A percentile compares a stretch with the other conserved stretches of the same genome.
Evolutionary conservation across 225 moss, liverwort and hornwort genomes (phyloP).

Genomic region (Marchantia paleacea): DNA sequence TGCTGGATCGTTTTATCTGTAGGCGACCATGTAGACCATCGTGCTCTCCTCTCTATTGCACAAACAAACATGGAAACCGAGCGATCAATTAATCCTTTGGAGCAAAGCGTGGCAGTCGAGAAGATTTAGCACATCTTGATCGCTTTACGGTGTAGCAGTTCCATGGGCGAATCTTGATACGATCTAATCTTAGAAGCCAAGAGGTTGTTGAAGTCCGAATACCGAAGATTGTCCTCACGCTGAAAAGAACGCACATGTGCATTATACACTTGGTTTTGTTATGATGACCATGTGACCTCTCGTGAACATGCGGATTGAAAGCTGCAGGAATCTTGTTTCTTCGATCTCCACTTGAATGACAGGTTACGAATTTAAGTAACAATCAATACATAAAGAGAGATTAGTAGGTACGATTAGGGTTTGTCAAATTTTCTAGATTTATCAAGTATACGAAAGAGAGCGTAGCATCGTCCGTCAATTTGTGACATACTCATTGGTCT

Average conservation of each 20-base stretch:
- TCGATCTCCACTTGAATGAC: not conserved
- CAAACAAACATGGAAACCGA: not conserved
- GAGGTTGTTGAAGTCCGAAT: not conserved
- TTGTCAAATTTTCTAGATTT: not conserved
- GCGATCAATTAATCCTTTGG: not conserved
- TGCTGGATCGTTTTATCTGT: not conserved
- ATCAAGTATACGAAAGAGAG: not conserved
- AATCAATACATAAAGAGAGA: not conserved
- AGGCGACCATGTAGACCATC: not conserved
- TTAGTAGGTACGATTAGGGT: not conserved
- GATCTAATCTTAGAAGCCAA: not conserved
- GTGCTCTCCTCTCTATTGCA: not conserved
- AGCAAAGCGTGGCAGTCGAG: not conserved
- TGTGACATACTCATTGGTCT: too few species aligned
- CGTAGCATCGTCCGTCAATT: too few species aligned
- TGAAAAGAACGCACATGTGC: not conserved
- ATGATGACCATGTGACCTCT: not conserved
- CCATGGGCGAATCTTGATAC: not conserved
- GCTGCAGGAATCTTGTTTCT: not conserved
- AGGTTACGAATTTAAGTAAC: not conserved
- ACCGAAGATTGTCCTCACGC: not conserved
- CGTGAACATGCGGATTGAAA: not conserved
- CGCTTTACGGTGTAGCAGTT: not conserved
- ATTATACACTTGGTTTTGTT: not conserved
- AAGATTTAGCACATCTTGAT: not conserved